Evolutionary conservation across 2,329 filamentous ascomycete species (phyloP).

Genomic region (Exophiala phaeomuriformis): DNA sequence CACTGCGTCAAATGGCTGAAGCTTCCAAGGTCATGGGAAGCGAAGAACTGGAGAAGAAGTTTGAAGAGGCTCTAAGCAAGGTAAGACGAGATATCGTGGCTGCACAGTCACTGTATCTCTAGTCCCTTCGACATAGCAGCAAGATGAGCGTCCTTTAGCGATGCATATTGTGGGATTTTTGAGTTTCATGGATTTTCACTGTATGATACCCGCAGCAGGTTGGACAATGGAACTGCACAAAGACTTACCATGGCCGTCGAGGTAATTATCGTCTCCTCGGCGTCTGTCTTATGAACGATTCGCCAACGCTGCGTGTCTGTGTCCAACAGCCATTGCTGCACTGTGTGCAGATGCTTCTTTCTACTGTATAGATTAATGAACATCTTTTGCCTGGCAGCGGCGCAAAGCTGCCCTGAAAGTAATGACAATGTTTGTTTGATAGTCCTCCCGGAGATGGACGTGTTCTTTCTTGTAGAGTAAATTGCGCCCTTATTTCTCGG

Average conservation of each 20-base stretch:
- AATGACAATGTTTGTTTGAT: constrained; percentile 1
- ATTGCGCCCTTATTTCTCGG: neutral
- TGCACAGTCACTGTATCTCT: constrained; percentile 81
- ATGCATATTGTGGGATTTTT: neutral
- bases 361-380: neutral
- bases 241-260: constrained; percentile 2
- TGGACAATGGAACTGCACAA: constrained; percentile 6
- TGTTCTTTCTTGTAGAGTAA: neutral
- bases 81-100: constrained; percentile 82
- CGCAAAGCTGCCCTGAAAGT: constrained; percentile 8
- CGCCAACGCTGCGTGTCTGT: neutral
- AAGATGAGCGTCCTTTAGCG: neutral
- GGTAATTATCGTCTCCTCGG: constrained; percentile 11
- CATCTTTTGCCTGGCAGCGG: constrained; percentile 13
- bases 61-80: constrained; percentile 24
- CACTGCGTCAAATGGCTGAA: constrained; percentile 89
- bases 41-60: constrained; percentile 64
- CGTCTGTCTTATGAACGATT: neutral
- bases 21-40: constrained; percentile 97
- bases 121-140: constrained; percentile 4
- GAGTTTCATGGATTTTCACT: neutral
- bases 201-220: constrained; percentile 11
- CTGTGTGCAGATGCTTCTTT: neutral
- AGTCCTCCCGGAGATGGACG: neutral
- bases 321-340: neutral